phyloP scores from a whole-genome alignment of 208 protist species.

The Leishmania major region DNA sequence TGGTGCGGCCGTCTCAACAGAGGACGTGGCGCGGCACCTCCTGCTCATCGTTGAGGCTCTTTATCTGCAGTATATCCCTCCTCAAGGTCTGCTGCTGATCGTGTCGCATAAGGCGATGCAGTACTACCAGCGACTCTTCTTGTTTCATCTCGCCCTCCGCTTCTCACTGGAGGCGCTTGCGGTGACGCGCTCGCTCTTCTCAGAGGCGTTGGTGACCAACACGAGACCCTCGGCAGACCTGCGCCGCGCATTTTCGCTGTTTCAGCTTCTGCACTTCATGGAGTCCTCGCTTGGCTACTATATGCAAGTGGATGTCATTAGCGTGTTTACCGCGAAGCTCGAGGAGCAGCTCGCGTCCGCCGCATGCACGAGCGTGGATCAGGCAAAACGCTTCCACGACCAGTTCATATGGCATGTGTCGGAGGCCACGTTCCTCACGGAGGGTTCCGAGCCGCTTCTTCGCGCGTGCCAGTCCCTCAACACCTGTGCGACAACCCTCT shows the following conservation, averaged over 20 bases:
- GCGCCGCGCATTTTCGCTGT: conserved; percentile 59
- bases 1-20: conserved; percentile 37
- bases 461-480: conserved; percentile 55
- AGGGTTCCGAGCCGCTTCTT: conserved; percentile 49
- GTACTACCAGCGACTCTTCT: conserved; percentile 82
- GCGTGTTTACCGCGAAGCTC: conserved; percentile 46
- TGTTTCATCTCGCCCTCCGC: conserved; percentile 61
- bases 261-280: conserved; percentile 73
- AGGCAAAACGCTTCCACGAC: conserved; percentile 76
- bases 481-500: conserved; percentile 46
- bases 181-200: conserved; percentile 50
- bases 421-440: conserved; percentile 72
- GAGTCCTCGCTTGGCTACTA: conserved; percentile 66
- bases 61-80: conserved; percentile 47
- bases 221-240: conserved; percentile 56
- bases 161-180: conserved; percentile 72
- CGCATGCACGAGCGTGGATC: conserved; percentile 64
- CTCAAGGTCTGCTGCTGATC: conserved; percentile 61
- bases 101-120: conserved; percentile 67
- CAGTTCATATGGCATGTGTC: conserved; percentile 76
- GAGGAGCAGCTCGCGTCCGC: conserved; percentile 33
- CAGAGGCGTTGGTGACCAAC: conserved; percentile 67
- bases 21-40: conserved; percentile 54
- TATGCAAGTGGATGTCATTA: conserved; percentile 81
- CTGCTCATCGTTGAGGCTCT: conserved; percentile 49